Evolutionary conservation across 441 rosid genomes (phyloP), one percentile per base, ranked within the genome.

Genomic region (Cnidoscolus chayamansa): DNA sequence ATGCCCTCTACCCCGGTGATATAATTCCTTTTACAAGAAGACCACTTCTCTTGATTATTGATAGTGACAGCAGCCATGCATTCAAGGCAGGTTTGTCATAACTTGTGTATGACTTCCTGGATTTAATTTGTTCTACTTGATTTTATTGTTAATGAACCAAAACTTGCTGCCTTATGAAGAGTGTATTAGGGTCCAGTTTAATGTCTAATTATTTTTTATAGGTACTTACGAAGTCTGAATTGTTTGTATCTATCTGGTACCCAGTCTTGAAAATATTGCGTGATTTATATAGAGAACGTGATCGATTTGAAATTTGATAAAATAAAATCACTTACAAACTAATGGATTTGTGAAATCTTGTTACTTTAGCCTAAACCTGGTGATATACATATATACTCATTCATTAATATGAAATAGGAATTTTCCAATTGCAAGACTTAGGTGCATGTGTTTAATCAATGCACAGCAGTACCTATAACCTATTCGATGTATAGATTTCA

Each of bases 51-150:
- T 74, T 95, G 85, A 82, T 95, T 80, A 86, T 92, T 63, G 98
- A 95, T 79, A 92, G 99, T 72, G 95, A 92, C 83, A 85, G 70
- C 83, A 89, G 99, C 93, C 93, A 87, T 84, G 94, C 97, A 89
- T 95, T 91, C 98, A 95, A 95, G 98, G 97, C 91, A 95, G 94
- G 98, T 95, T 90, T 95, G 98, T 95, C 89, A 82, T 86, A 90
- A 85, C 94, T 86, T 79, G 76, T 77, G 72, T 79, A 10, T 56
- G 67, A 43, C 55, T 70, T 78, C 61, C 69, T 31, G 32, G 80
- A 61, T 58, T 68, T 68, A 3, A 37, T 37, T 65, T 75, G 2
- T 45, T 11, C 7, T 31, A 10, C 32, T 31, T 16, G 48, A 47
- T 47, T 48, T 7, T 16, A 30, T 35, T 3, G 31, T 43, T 59